Percentiles rank a stretch among this genome's conserved stretches.
These are phyloP conservation scores for Quillaja saponaria DNA, from an alignment of 306 rosid species.

Conservation along the genomic window DNA sequence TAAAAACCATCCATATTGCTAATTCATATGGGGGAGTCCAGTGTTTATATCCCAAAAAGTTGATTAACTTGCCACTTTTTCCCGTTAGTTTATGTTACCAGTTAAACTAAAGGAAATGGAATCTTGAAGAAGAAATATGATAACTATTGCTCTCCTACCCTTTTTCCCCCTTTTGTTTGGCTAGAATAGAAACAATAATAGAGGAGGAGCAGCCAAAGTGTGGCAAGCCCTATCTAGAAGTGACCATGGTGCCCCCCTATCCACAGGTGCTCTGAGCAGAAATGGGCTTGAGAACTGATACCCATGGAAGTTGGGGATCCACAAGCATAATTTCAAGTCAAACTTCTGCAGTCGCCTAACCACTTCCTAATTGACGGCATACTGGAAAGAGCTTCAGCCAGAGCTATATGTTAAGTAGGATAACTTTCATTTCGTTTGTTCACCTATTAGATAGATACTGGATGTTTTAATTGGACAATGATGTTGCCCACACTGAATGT, in stretches of 20 bases:
- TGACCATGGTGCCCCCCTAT: conserved; percentile 8
- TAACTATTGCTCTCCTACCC: neutral
- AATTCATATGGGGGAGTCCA: neutral
- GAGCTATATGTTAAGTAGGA: neutral
- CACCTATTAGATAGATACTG: conserved; percentile 2
- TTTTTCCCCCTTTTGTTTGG: neutral
- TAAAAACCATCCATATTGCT: conserved; percentile 14
- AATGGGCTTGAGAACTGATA: no score
- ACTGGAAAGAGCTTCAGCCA: neutral
- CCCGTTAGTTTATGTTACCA: neutral
- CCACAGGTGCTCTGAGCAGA: neutral
- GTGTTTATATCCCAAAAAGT: no score
- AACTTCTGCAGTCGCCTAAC: neutral
- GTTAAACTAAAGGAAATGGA: conserved; percentile 11
- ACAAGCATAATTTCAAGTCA: no score
- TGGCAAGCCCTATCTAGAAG: conserved; percentile 11
- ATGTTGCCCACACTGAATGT: conserved; percentile 7
- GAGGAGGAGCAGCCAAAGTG: neutral
- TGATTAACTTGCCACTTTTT: no score
- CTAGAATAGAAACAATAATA: neutral
- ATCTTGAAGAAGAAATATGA: conserved; percentile 10
- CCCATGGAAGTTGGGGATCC: no score
- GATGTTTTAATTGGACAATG: conserved; percentile 12
- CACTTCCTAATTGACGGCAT: neutral
- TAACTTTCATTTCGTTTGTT: neutral